Evolutionary conservation across 495 filamentous ascomycete species (phyloP), one percentile per base, ranked within the genome.

Genomic region (Rhypophila decipiens): DNA sequence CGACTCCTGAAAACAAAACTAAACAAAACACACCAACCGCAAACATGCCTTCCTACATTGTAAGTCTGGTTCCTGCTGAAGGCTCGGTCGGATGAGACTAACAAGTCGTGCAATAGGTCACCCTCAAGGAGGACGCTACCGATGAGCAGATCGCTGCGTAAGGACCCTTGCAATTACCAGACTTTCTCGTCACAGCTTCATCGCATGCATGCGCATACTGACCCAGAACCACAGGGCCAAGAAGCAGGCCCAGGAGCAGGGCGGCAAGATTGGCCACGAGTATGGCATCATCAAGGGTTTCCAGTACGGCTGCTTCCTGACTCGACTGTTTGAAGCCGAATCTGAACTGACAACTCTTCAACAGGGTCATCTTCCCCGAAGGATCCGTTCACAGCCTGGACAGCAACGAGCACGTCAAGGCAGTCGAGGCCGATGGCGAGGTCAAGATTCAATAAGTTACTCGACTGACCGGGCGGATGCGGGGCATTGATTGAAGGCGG

Each of bases 231-330:
- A 38, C 56, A 89, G 85, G 49, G 84, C 87, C 49, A 95, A 95
- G 80, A 67, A 87, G 49, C 56, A 77, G 1, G 83, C 80, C 42
- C 64, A 58, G 36, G 70, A 78, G 24, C 78, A 88, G 55, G 90
- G 90, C 48, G 93, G 90, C 50, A 77, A 75, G 59, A 90, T 96
- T 68, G 79, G 67, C 43, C 80, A 90, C 55, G 86, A 90, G 60
- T 96, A 86, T 74, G 82, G 66, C 31, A 63, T 97, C 51, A 88
- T 94, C 71, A 91, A 88, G 67, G 88, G 86, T 33, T 96, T 95
- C 74, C 82, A 84, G 93, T 96, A 80, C 58, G 86, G 55, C 18
- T 47, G 38, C 38, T 47, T 24, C 3, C 22, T 5, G 4, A 10
- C 22, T 19, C 13, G n/a, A 20, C 18, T 19, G 8, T 8, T 17